phyloP scores from a whole-genome alignment of 2,329 filamentous ascomycete species.

The Epichloe hybrida region DNA sequence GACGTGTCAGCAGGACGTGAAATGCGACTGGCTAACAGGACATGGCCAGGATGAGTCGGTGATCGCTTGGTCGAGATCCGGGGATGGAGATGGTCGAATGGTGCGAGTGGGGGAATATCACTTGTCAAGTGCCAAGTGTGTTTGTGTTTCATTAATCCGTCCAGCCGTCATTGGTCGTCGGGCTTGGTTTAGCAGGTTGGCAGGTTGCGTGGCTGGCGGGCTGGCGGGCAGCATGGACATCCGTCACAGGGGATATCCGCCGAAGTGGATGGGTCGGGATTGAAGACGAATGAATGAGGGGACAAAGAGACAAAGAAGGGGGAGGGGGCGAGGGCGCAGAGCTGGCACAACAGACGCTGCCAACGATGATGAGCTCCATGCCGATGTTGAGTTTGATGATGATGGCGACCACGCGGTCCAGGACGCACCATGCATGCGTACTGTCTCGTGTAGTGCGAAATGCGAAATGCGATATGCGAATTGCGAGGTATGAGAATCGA shows the following conservation, averaged over 20 bases:
- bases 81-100: conserved; percentile 6
- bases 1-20: conserved; percentile 12
- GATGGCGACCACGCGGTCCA: no score
- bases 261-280: neutral
- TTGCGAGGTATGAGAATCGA: neutral
- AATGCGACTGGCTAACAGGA: conserved; percentile 23
- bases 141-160: no score
- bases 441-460: neutral
- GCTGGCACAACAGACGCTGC: neutral
- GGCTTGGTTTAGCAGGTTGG: neutral
- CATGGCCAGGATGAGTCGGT: conserved; percentile 13
- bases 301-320: neutral
- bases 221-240: neutral
- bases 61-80: conserved; percentile 16
- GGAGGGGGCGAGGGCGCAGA: neutral
- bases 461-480: neutral
- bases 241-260: neutral
- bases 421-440: neutral
- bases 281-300: neutral
- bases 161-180: no score
- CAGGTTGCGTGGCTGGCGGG: neutral
- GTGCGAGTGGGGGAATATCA: neutral
- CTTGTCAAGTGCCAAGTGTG: conserved; percentile 2
- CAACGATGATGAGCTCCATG: neutral
- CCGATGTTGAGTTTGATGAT: neutral